Evolutionary conservation across 345 rosid genomes (phyloP).

Genomic region (Brassica cretica): DNA sequence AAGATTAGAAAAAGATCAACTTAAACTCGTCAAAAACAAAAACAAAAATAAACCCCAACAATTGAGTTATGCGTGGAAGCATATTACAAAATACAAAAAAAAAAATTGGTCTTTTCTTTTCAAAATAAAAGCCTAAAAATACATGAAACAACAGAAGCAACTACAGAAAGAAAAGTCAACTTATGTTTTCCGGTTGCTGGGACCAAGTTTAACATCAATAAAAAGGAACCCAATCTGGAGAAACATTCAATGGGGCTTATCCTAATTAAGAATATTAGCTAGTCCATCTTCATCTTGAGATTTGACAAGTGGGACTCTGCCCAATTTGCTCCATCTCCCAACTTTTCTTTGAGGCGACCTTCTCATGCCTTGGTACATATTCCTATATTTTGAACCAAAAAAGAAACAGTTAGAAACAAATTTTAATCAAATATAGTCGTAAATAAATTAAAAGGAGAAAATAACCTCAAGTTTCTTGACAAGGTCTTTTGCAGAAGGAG

Average conservation of each 20-base stretch:
- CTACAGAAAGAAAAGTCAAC: slow-evolving; percentile 28
- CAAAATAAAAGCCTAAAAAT: background rate
- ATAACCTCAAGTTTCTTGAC: slow-evolving; percentile 73
- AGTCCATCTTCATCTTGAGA: slow-evolving; percentile 51
- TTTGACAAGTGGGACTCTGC: slow-evolving; percentile 47
- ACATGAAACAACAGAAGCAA: slow-evolving; percentile 26
- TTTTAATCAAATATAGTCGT: background rate
- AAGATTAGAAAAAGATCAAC: background rate
- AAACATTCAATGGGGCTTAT: slow-evolving; percentile 16
- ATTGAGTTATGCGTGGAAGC: background rate
- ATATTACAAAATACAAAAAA: slow-evolving; percentile 23
- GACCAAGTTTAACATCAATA: slow-evolving; percentile 23
- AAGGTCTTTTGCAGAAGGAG: slow-evolving; percentile 63
- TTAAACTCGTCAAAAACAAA: background rate
- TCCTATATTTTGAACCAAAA: slow-evolving; percentile 46
- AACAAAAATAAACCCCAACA: background rate
- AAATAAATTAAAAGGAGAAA: background rate
- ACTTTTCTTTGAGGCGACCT: slow-evolving; percentile 67
- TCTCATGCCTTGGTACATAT: slow-evolving; percentile 70
- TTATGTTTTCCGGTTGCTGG: background rate
- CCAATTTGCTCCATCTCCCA: slow-evolving; percentile 73
- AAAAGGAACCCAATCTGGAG: slow-evolving; percentile 33
- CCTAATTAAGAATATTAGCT: slow-evolving; percentile 25
- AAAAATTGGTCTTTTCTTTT: slow-evolving; percentile 8
- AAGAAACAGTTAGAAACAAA: background rate